Evolutionary conservation across 129 eudicot species (phyloP).

Genomic region (Escallonia herrerae): DNA sequence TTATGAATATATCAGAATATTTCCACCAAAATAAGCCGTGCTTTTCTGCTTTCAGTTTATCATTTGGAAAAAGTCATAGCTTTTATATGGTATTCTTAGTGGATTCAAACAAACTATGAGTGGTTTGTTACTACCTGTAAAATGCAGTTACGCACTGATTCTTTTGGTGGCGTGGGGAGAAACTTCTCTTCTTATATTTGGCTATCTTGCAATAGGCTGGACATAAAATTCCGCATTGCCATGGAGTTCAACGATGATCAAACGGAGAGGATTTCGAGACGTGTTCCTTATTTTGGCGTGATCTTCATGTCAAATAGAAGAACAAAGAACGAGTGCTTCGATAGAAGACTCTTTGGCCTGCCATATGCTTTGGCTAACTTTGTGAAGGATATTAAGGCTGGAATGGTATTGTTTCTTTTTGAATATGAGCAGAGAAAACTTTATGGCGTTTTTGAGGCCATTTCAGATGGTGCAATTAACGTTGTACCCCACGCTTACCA

Average conservation of each 20-base stretch:
- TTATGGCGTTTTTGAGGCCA: conserved; percentile 13
- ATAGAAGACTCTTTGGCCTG: conserved; percentile 8
- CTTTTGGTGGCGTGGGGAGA: neutral
- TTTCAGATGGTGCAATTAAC: conserved; percentile 12
- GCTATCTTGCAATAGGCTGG: neutral
- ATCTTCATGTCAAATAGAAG: conserved; percentile 14
- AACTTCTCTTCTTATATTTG: neutral
- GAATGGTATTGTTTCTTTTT: conserved; percentile 16
- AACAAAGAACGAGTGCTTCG: conserved; percentile 3
- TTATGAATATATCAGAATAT: too few species aligned
- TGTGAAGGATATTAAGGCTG: conserved; percentile 5
- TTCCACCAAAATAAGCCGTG: too few species aligned
- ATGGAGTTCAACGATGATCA: neutral
- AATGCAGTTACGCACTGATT: neutral
- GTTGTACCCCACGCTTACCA: conserved; percentile 6
- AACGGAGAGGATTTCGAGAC: neutral
- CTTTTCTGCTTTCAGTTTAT: too few species aligned
- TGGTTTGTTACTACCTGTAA: too few species aligned
- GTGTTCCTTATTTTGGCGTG: conserved; percentile 3
- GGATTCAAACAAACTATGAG: too few species aligned
- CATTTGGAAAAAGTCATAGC: too few species aligned
- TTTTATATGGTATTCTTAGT: too few species aligned
- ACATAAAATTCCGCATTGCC: neutral
- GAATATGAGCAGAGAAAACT: conserved; percentile 12
- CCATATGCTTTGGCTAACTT: neutral